A percentile compares a stretch with the other conserved stretches of the same genome.
Evolutionary conservation across 2,329 filamentous ascomycete genomes (phyloP).

Genomic region (Sarocladium kiliense): DNA sequence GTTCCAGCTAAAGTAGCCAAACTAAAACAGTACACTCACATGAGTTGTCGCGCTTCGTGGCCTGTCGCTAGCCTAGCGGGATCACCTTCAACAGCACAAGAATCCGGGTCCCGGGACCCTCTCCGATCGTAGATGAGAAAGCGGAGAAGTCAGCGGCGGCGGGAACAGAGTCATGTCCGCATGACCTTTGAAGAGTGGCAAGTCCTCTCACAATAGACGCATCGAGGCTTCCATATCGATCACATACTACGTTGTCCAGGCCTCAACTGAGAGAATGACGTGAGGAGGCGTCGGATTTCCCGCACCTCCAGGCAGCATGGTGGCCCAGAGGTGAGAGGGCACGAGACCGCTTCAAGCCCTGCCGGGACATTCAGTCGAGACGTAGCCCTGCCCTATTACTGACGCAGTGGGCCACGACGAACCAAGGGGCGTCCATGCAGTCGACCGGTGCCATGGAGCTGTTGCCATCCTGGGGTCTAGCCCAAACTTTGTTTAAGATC

Average conservation of each 20-base stretch:
- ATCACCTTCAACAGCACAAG: background rate
- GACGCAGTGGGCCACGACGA: background rate
- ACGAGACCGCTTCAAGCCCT: background rate
- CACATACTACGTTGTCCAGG: too few relatives aligned
- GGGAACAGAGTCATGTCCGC: background rate
- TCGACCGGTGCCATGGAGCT: constrained; percentile 1
- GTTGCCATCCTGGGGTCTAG: constrained; percentile 2
- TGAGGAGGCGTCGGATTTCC: background rate
- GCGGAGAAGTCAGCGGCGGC: background rate
- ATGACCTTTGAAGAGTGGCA: background rate
- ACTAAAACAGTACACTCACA: background rate
- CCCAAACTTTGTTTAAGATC: background rate
- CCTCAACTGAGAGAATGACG: too few relatives aligned
- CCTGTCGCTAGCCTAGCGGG: background rate
- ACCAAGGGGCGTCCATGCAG: background rate
- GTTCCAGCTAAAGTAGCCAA: background rate
- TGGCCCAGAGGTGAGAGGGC: background rate
- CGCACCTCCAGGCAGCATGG: background rate
- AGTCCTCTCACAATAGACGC: background rate
- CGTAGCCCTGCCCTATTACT: background rate
- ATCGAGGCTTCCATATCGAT: background rate
- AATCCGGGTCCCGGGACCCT: background rate
- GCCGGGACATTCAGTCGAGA: background rate
- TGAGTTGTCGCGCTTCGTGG: background rate
- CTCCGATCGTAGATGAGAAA: background rate